Conservation (phyloP, 2,329 filamentous ascomycete species). For the Sporothrix schenckii region DNA sequence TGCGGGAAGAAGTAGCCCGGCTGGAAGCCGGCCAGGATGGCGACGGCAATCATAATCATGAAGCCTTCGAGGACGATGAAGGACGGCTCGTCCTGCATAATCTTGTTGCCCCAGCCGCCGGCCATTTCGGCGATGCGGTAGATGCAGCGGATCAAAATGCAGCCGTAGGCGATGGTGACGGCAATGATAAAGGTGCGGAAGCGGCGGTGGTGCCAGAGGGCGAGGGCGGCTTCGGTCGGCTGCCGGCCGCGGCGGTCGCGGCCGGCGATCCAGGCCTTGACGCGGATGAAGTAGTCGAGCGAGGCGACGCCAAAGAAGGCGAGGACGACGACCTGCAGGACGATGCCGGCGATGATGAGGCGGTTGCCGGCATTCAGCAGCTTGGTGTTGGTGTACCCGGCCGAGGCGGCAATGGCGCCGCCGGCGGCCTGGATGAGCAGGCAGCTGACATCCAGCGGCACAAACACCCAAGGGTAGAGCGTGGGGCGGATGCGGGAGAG, state of each 20-base stretch:
- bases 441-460: conserved; percentile 62
- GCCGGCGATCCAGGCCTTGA: conserved; percentile 46
- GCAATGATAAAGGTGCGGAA: conserved; percentile 52
- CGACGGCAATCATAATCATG: conserved; percentile 55
- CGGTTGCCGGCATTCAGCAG: conserved; percentile 54
- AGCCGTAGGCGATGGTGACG: conserved; percentile 50
- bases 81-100: conserved; percentile 64
- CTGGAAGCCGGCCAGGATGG: conserved; percentile 56
- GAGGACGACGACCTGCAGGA: conserved; percentile 57
- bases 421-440: conserved; percentile 63
- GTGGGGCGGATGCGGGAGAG: conserved; percentile 56
- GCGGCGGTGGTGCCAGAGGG: conserved; percentile 49
- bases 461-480: conserved; percentile 61
- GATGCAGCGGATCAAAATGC: conserved; percentile 56
- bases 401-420: conserved; percentile 58
- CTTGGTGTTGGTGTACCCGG: conserved; percentile 43
- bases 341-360: conserved; percentile 58
- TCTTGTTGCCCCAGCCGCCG: conserved; percentile 64
- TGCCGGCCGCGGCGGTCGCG: not conserved
- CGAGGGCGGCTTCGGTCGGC: conserved; percentile 38
- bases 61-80: conserved; percentile 63
- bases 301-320: conserved; percentile 50
- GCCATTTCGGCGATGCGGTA: conserved; percentile 65
- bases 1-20: conserved; percentile 60
- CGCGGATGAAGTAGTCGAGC: conserved; percentile 52